Evolutionary conservation across 2,329 filamentous ascomycete genomes (phyloP).

Genomic region (Trichoderma koningiopsis): DNA sequence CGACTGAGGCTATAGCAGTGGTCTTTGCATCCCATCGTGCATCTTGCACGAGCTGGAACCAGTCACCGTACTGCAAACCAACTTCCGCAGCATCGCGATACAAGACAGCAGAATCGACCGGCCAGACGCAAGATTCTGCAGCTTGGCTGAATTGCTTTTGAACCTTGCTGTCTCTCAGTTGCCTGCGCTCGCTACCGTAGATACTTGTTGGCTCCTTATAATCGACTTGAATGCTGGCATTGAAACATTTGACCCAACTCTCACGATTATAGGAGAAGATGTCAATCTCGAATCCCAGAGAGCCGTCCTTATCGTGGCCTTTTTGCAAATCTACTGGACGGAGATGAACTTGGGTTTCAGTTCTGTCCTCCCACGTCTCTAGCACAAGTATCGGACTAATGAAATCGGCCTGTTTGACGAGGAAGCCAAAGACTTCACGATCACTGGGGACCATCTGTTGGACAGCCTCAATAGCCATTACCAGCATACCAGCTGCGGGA

Average conservation of each 20-base stretch:
- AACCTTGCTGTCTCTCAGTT: background rate
- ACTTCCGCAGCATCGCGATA: constrained; percentile 6
- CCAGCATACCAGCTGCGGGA: constrained; percentile 47
- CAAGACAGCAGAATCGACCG: background rate
- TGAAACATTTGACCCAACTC: constrained; percentile 20
- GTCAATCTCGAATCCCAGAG: background rate
- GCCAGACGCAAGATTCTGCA: background rate
- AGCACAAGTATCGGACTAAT: background rate
- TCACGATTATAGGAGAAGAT: constrained; percentile 13
- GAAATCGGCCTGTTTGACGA: constrained; percentile 10
- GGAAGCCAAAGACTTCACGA: background rate
- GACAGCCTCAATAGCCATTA: constrained; percentile 47
- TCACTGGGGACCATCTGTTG: constrained; percentile 22
- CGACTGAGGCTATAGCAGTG: constrained; percentile 3
- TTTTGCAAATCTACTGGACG: background rate
- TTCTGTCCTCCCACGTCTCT: background rate
- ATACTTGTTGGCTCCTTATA: background rate
- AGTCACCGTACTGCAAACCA: constrained; percentile 16
- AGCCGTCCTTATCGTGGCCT: background rate
- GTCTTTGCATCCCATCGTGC: background rate
- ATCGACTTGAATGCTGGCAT: constrained; percentile 6
- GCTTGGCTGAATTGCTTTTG: background rate
- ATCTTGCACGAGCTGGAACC: constrained; percentile 19
- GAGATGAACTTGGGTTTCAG: constrained; percentile 16
- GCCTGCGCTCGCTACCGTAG: background rate